Conservation (phyloP, 805 yeast genomes). For the Peterozyma xylosa region DNA sequence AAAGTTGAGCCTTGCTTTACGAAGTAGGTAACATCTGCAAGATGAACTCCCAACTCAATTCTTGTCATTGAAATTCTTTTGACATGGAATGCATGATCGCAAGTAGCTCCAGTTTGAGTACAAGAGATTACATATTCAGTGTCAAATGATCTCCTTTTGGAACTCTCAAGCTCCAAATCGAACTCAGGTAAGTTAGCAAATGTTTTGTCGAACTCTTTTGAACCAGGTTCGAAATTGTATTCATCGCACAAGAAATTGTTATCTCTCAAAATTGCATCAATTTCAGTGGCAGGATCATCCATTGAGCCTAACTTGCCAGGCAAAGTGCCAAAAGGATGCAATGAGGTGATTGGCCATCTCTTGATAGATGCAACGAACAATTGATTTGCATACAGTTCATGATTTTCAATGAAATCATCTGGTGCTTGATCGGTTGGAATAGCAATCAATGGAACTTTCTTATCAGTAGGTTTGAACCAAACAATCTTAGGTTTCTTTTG, state of each 20-base stretch:
- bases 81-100: constrained; percentile 82
- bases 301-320: constrained; percentile 80
- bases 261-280: constrained; percentile 84
- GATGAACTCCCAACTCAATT: constrained; percentile 81
- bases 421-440: constrained; percentile 99
- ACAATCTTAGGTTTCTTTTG: constrained; percentile 83
- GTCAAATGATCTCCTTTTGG: constrained; percentile 43
- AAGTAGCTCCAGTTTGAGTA: constrained; percentile 45
- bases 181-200: constrained; percentile 31
- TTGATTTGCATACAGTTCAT: constrained; percentile 72
- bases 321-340: constrained; percentile 95
- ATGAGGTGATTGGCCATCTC: constrained; percentile 98
- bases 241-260: constrained; percentile 79
- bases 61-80: constrained; percentile 49
- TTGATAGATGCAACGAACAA: constrained; percentile 92
- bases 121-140: constrained; percentile 60
- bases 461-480: constrained; percentile 98
- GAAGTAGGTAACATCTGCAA: constrained; percentile 69
- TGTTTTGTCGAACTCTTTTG: constrained; percentile 14
- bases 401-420: constrained; percentile 87
- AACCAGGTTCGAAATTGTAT: constrained; percentile 41
- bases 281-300: constrained; percentile 70
- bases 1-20: constrained; percentile 66
- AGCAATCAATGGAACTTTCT: constrained; percentile 95
- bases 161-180: constrained; percentile 27